Conservation (phyloP, 2,329 filamentous ascomycete species). For the Pseudohalonectria lignicola region DNA sequence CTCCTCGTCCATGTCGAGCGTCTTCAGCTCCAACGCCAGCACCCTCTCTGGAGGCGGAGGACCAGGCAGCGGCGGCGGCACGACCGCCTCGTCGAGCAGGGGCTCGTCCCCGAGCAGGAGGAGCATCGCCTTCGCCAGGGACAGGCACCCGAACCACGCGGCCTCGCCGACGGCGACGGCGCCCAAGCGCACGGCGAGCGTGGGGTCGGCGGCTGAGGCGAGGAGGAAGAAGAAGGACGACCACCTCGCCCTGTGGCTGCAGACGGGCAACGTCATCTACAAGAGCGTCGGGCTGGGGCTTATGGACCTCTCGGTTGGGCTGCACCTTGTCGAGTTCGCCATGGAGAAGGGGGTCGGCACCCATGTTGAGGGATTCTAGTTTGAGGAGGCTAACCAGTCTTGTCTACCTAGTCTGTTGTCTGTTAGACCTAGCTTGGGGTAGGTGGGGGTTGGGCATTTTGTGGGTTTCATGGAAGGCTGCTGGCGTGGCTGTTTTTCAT, state of each 20-base stretch:
- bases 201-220: constrained; percentile 7
- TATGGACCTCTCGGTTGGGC: constrained; percentile 55
- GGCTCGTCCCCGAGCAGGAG: constrained; percentile 11
- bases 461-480: too few relatives aligned
- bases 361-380: constrained; percentile 38
- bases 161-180: neutral
- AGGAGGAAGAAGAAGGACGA: constrained; percentile 25
- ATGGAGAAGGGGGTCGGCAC: constrained; percentile 42
- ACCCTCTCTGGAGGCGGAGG: too few relatives aligned
- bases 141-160: neutral
- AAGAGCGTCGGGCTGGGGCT: constrained; percentile 57
- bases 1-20: constrained; percentile 27
- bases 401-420: too few relatives aligned
- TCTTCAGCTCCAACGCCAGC: constrained; percentile 17
- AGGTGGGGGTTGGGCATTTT: too few relatives aligned
- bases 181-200: constrained; percentile 4
- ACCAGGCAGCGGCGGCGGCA: constrained; percentile 12
- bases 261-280: constrained; percentile 54
- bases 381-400: neutral
- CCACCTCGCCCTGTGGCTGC: constrained; percentile 42
- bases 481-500: neutral
- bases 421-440: too few relatives aligned
- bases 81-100: constrained; percentile 14
- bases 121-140: constrained; percentile 1
- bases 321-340: constrained; percentile 45